Conservation (phyloP, 768 basidiomycete genomes). For the Russula vinacea region DNA sequence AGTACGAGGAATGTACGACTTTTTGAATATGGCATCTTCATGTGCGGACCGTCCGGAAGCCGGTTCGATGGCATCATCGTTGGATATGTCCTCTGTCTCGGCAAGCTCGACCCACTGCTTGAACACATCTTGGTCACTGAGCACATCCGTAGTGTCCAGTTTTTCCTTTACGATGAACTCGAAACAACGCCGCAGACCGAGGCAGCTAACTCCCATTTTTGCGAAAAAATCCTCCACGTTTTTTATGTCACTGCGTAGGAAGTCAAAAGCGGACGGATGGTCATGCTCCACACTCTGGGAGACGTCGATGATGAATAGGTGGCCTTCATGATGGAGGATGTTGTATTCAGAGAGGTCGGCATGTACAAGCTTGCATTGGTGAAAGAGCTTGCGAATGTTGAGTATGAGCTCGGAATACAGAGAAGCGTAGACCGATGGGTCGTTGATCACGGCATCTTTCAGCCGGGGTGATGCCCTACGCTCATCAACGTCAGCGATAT, state of each 20-base stretch:
- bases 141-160: slow-evolving; percentile 32
- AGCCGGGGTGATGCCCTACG: slow-evolving; percentile 86
- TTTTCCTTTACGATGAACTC: slow-evolving; percentile 77
- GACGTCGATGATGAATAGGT: slow-evolving; percentile 94
- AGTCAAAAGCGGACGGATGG: slow-evolving; percentile 94
- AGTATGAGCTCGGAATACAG: slow-evolving; percentile 82
- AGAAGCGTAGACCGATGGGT: slow-evolving; percentile 44
- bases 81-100: slow-evolving; percentile 25
- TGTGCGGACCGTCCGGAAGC: slow-evolving; percentile 41
- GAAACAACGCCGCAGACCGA: slow-evolving; percentile 81
- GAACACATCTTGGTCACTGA: slow-evolving; percentile 35
- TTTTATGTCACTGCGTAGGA: slow-evolving; percentile 85
- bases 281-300: slow-evolving; percentile 99
- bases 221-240: slow-evolving; percentile 94
- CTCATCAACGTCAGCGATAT: slow-evolving; percentile 12
- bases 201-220: slow-evolving; percentile 63
- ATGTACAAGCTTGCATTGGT: slow-evolving; percentile 90
- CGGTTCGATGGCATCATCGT: slow-evolving; percentile 27
- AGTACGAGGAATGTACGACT: slow-evolving; percentile 88
- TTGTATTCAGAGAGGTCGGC: slow-evolving; percentile 99
- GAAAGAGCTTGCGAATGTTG: slow-evolving; percentile 79
- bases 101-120: slow-evolving; percentile 50
- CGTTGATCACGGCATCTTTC: slow-evolving; percentile 75
- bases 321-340: slow-evolving; percentile 77
- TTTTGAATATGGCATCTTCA: slow-evolving; percentile 87